Conservation (phyloP, 2,329 filamentous ascomycete species). For the Chalaropsis ovoidea region DNA sequence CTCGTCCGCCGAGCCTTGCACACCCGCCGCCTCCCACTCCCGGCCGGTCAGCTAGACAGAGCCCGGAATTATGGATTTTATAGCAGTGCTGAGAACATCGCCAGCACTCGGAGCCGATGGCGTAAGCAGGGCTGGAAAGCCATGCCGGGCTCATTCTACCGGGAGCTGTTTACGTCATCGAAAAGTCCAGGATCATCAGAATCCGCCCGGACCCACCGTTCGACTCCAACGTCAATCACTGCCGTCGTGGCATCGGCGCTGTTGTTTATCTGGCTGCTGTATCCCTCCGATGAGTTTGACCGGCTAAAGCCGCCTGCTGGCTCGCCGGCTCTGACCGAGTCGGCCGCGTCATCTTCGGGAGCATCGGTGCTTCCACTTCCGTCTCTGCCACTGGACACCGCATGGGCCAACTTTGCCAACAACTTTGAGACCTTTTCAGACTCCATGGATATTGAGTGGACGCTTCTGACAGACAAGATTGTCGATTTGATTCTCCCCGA, state of each 20-base stretch:
- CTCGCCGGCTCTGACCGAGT: slow-evolving; percentile 8
- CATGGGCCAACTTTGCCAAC: slow-evolving; percentile 42
- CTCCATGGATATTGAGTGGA: slow-evolving; percentile 47
- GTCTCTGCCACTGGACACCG: slow-evolving; percentile 29
- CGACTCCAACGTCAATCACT: slow-evolving; percentile 14
- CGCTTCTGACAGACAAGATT: slow-evolving; percentile 46
- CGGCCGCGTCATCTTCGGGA: background rate
- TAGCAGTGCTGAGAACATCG: background rate
- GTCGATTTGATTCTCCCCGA: slow-evolving; percentile 66
- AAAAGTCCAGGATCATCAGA: background rate
- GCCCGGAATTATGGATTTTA: background rate
- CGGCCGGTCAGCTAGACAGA: background rate
- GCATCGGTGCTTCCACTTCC: slow-evolving; percentile 21
- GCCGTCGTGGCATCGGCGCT: slow-evolving; percentile 25
- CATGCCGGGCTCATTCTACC: slow-evolving; percentile 21
- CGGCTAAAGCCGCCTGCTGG: slow-evolving; percentile 16
- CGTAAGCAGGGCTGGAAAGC: slow-evolving; percentile 1
- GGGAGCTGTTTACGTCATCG: slow-evolving; percentile 22
- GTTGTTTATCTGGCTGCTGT: slow-evolving; percentile 38
- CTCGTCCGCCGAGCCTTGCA: slow-evolving; percentile 19
- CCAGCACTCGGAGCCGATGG: background rate
- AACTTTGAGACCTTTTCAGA: slow-evolving; percentile 46
- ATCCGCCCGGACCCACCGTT: background rate
- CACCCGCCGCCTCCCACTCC: background rate
- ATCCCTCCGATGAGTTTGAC: slow-evolving; percentile 37